Base-by-base conservation (phyloP, 2,329 filamentous ascomycete genomes). In the Chrysoporthe puriensis region DNA sequence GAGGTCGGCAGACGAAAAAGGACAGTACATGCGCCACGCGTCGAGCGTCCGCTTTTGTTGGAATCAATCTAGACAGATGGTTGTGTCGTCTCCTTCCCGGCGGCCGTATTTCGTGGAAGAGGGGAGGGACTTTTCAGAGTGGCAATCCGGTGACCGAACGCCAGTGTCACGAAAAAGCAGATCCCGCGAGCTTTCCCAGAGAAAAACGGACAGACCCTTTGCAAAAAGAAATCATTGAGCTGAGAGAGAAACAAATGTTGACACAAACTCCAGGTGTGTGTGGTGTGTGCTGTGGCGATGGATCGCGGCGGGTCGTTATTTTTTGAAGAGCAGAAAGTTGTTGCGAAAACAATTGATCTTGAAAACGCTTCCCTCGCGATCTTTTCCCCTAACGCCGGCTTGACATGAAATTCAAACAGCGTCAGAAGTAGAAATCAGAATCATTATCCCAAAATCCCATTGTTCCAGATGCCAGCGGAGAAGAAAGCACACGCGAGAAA, bases 221-320 rank as follows among this genome's bases (percentile, higher is more conserved):
- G 34, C 14, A 8, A 66, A 63, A 73, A 72, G 71, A 72, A 70
- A 69, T 60, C 64, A 66, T 66, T 69, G 69, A 72, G 69, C 68
- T 66, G 68, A 66, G 67, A 68, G 52, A 63, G 65, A 68, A 69
- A 66, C 67, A 66, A 71, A 71, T 63, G 69, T 71, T 69, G 66
- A 70, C 72, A 68, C 73, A 71, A 70, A 68, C 66, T 67, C 69
- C 63, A 66, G 60, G 62, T 67, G 68, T 69, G 26, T 59, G 58
- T 56, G 36, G 57, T 62, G 54, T 67, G 68, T 71, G 66, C 64
- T 70, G 60, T 68, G 68, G n/a, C 26, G 67, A 69, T 70, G 69
- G 64, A 63, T 62, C 34, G 52, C 43, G 50, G 64, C 46, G 66
- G 64, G 69, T 66, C 61, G 52, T 64, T 46, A 8, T 46, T 50